phyloP scores from a whole-genome alignment of 2,329 filamentous ascomycete genomes.

The Aurifilum marmelostoma region DNA sequence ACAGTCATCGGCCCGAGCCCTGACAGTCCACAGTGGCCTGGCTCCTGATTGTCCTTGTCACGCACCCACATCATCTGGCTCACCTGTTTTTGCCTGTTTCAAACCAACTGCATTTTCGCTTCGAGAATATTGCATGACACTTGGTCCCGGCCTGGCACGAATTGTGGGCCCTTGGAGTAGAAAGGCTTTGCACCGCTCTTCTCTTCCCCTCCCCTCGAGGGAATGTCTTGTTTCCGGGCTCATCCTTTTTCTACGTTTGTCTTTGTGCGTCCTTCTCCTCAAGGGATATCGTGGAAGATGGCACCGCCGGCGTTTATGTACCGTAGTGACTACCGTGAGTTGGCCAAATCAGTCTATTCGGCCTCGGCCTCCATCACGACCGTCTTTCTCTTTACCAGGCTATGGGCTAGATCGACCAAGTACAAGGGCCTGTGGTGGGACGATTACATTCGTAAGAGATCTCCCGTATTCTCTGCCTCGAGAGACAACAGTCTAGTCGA shows the following conservation, averaged over 20 bases:
- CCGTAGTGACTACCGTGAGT: slow-evolving; percentile 19
- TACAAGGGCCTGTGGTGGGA: slow-evolving; percentile 25
- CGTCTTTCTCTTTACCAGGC: slow-evolving; percentile 22
- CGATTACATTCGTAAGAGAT: slow-evolving; percentile 20
- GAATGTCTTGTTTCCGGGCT: not conserved
- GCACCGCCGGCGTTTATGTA: slow-evolving; percentile 14
- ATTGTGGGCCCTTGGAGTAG: not conserved
- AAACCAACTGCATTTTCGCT: no score
- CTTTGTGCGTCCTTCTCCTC: not conserved
- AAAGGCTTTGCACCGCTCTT: not conserved
- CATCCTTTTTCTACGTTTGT: not conserved
- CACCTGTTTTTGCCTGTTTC: no score
- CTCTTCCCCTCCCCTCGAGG: not conserved
- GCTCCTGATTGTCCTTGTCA: no score
- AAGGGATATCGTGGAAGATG: not conserved
- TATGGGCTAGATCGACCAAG: slow-evolving; percentile 20
- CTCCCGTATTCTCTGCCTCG: no score
- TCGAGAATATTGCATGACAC: no score
- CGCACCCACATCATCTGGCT: no score
- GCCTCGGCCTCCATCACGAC: slow-evolving; percentile 19
- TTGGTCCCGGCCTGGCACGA: no score
- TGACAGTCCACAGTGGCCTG: not conserved
- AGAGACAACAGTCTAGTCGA: not conserved
- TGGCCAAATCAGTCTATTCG: slow-evolving; percentile 25
- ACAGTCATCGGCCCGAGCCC: not conserved